Base-by-base conservation (phyloP, 257 asterid genomes). In the Nicotiana obtusifolia region DNA sequence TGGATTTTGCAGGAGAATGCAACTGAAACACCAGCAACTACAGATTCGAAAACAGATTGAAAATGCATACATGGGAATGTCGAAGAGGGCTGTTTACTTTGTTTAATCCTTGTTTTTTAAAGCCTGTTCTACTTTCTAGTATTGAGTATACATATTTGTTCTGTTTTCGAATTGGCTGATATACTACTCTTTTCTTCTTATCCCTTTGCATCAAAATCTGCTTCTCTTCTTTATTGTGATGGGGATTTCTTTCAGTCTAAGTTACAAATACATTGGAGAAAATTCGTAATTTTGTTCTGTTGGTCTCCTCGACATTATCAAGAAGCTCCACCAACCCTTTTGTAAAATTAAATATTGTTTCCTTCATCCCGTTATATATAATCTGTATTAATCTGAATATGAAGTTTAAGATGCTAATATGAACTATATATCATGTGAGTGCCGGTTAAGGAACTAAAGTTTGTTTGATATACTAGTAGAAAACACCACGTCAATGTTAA, bases 1-100 rank as follows among this genome's bases (percentile, higher is more conserved):
- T 78, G 49, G 30, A 75, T 76, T 41, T 49, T 91, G 84, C 91
- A 88, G 94, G 93, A 86, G 64, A 83, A 14, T 22, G 83, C 73
- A 20, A 49, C 81, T 61, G 89, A 83, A 37, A 66, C 82, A 81
- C 52, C 90, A 53, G 44, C 78, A 41, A 20, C 84, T 65, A 71
- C 87, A 64, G 90, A 78, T 17, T 83, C 83, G 78, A 85, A 90
- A 78, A 81, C 83, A 60, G 68, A 85, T 31, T 90, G 49, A 83
- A 88, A 83, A 31, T 73, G 61, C 61, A 44, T 5, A 13, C 41
- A 73, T 47, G 61, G 44, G 41, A 4, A 16, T 4, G 15, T 49
- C 13, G 24, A 75, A 24, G 61, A 33, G 16, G 44, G 65, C 24
- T 54, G 41, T 44, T 44, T 44, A 35, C 41, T 26, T 65, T 22